Evolutionary conservation across 192 early-diverging fungal species (phyloP), one percentile per base, ranked within the genome.

Genomic region (Entomortierella lignicola): DNA sequence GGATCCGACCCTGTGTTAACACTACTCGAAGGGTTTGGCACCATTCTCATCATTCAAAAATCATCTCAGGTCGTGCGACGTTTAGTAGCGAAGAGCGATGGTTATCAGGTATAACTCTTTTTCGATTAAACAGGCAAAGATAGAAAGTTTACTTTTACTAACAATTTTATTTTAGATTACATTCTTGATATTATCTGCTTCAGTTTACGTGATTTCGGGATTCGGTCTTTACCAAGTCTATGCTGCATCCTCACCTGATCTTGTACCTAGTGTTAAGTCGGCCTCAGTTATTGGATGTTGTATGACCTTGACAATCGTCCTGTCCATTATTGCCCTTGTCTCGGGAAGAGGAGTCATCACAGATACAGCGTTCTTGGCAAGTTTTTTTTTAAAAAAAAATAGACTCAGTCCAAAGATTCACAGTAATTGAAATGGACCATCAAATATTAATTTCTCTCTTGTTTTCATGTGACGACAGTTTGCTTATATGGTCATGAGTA

Each of bases 401-500:
- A 8, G 25, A 8, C 50, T 25, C 50, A 51, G 50, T 51, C 50
- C 11, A 51, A 51, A 10, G n/a, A n/a, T n/a, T n/a, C n/a, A n/a
- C n/a, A n/a, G n/a, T n/a, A 53, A 47, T 47, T 31, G 25, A 55
- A 55, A 12, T n/a, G n/a, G n/a, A n/a, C n/a, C n/a, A 17, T 13
- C 18, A 13, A 27, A 26, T n/a, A 25, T 12, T 17, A 31, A 55
- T 27, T 26, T 29, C 18, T 29, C 8, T 30, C 10, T 7, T 1
- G 34, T 27, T 55, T 29, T 15, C 47, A 42, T 27, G n/a, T 15
- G 11, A 15, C 23, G 34, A 18, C 65, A 77, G 74, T 77, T 77
- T 60, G 74, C 74, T 5, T 77, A 77, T 23, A 77, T 77, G 66
- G 74, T 77, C 23, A 68, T 77, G 61, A 77, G 66, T 59, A 77